Conservation (phyloP, 2,329 filamentous ascomycete species). For the Alternaria conjuncta region DNA sequence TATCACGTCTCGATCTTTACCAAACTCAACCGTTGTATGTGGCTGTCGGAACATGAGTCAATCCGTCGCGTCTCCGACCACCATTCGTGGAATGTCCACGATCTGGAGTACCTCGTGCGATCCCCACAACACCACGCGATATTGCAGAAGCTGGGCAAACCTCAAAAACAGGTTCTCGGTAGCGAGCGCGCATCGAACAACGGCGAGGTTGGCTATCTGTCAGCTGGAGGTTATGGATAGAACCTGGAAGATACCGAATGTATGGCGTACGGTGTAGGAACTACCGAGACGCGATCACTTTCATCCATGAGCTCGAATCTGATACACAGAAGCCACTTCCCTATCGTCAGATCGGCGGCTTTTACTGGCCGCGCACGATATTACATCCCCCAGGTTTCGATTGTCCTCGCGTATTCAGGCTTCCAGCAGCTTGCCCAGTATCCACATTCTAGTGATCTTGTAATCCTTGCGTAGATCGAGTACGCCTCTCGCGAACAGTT, state of each 20-base stretch:
- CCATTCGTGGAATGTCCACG: neutral
- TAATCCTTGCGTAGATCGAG: conserved; percentile 1
- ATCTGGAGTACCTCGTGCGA: conserved; percentile 1
- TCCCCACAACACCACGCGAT: neutral
- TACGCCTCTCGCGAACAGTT: neutral
- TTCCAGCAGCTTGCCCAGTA: neutral
- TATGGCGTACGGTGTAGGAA: neutral
- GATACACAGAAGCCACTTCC: neutral
- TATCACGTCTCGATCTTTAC: neutral
- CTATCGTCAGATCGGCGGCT: neutral
- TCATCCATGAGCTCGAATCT: neutral
- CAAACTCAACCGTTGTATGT: neutral
- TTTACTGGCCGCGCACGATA: neutral
- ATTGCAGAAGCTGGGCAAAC: neutral
- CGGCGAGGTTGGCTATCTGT: neutral
- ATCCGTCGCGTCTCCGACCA: neutral
- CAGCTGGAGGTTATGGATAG: neutral
- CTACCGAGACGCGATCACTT: neutral
- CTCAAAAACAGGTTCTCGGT: conserved; percentile 7
- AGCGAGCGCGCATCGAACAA: conserved; percentile 1
- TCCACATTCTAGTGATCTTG: neutral
- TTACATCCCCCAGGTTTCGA: neutral
- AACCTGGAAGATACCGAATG: neutral
- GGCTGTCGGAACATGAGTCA: neutral
- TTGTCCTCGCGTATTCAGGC: neutral